Conservation (phyloP, 2,329 filamentous ascomycete species). For the Diaporthe humulicola region DNA sequence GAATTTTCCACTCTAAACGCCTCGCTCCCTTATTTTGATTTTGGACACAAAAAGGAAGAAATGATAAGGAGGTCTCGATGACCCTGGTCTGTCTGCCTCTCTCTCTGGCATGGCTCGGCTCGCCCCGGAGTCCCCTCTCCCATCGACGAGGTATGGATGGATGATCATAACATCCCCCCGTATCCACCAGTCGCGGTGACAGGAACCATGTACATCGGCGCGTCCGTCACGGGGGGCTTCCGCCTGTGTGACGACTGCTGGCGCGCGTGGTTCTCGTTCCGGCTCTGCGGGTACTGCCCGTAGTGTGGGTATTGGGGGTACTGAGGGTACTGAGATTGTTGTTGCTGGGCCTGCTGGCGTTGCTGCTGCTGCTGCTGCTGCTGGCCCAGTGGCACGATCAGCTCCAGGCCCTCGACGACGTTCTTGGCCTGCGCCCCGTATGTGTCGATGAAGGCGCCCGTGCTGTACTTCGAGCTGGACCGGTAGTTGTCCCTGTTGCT, state of each 20-base stretch:
- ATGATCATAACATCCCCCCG: constrained; percentile 12
- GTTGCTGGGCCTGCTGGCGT: constrained; percentile 12
- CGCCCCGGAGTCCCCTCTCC: background rate
- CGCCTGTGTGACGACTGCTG: constrained; percentile 18
- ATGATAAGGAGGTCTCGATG: no score
- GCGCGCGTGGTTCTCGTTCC: background rate
- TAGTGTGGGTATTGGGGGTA: background rate
- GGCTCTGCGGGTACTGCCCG: background rate
- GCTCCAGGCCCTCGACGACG: constrained; percentile 22
- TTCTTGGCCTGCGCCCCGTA: constrained; percentile 11
- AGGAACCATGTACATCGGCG: background rate
- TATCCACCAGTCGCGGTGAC: background rate
- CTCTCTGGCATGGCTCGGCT: background rate
- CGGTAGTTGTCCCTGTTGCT: constrained; percentile 3
- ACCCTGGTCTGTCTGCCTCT: background rate
- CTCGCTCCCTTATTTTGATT: constrained; percentile 10
- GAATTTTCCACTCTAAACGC: constrained; percentile 21
- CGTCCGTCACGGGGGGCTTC: constrained; percentile 14
- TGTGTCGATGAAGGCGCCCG: background rate
- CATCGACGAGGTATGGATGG: background rate
- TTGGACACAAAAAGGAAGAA: background rate
- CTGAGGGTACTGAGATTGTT: background rate
- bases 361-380: background rate
- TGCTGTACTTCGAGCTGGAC: constrained; percentile 7
- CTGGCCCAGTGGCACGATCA: constrained; percentile 12